These are phyloP conservation scores for Triticum aestivum DNA, from an alignment of 176 grass and related monocot species.

Conservation along the genomic window IWGSC_CS_RefSeq_v2.1 NC_057803.1:93953106-93953605, in stretches of 20 bases:
- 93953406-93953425: background rate
- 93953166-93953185: too few relatives aligned
- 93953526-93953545: background rate
- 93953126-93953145: background rate
- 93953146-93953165: too few relatives aligned
- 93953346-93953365: background rate
- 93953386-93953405: background rate
- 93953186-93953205: too few relatives aligned
- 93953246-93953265: background rate
- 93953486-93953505: background rate
- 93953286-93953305: background rate
- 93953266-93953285: background rate
- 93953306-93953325: background rate
- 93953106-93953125: background rate
- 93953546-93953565: background rate
- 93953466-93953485: background rate
- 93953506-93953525: background rate
- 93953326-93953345: background rate
- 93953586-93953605: background rate
- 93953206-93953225: too few relatives aligned
- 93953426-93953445: background rate
- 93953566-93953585: background rate
- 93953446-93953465: background rate
- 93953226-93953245: background rate
- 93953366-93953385: background rate